Percentiles rank a stretch among this genome's conserved stretches.
Conservation (phyloP, 164 flowering plant genomes). For the Tetracentron sinense region DNA sequence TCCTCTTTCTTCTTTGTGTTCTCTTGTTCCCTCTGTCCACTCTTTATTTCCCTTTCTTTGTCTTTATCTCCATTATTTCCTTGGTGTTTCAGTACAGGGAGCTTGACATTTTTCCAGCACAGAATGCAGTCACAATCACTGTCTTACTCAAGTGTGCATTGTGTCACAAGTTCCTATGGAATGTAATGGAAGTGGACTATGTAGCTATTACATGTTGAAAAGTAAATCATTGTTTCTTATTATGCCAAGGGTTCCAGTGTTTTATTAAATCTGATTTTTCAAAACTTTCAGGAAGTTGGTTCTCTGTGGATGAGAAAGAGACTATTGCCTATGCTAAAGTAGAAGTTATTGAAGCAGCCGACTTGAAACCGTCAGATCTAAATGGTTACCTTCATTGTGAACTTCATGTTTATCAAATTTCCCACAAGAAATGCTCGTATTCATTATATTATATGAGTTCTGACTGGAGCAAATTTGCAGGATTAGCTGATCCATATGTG, state of each 20-base stretch:
- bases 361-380: slow-evolving; percentile 85
- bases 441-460: slow-evolving; percentile 1
- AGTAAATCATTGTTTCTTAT: no score
- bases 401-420: not conserved
- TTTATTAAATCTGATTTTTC: not conserved
- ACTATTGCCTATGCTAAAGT: slow-evolving; percentile 77
- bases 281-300: slow-evolving; percentile 52
- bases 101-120: no score
- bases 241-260: not conserved
- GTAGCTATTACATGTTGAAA: no score
- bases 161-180: no score
- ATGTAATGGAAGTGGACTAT: no score
- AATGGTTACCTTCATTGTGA: slow-evolving; percentile 53
- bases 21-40: no score
- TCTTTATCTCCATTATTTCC: no score
- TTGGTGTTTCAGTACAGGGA: no score
- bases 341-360: slow-evolving; percentile 84
- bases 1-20: no score
- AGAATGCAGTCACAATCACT: no score
- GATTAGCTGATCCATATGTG: slow-evolving; percentile 96
- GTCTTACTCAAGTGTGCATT: no score
- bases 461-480: slow-evolving; percentile 40
- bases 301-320: slow-evolving; percentile 68
- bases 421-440: not conserved
- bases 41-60: no score